phyloP scores from a whole-genome alignment of 2,329 filamentous ascomycete species.

The Colletotrichum musicola region DNA sequence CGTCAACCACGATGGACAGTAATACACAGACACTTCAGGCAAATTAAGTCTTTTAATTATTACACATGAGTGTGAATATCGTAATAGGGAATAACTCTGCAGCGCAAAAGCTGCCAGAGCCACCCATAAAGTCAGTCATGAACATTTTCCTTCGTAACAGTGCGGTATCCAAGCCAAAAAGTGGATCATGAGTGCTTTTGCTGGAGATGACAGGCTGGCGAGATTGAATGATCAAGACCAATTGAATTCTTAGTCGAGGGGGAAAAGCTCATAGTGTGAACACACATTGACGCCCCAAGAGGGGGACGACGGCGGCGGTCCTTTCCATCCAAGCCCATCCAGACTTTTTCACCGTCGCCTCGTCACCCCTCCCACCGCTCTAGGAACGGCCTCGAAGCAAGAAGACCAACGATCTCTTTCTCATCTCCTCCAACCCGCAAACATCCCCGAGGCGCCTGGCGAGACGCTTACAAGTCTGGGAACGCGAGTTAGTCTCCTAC shows the following conservation, averaged over 20 bases:
- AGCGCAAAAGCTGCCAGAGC: not conserved
- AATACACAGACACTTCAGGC: not conserved
- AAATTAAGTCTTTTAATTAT: constrained; percentile 34
- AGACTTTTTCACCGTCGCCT: constrained; percentile 10
- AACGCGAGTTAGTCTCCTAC: not conserved
- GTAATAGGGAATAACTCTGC: not conserved
- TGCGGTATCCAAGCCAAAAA: constrained; percentile 5
- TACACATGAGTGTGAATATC: constrained; percentile 33
- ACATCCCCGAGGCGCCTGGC: not conserved
- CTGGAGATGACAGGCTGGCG: not conserved
- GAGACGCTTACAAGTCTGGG: constrained; percentile 30
- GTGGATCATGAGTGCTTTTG: not conserved
- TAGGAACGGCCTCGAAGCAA: constrained; percentile 17
- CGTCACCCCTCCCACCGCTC: not conserved
- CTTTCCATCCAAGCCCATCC: constrained; percentile 20
- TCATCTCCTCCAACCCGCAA: not conserved
- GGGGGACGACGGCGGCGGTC: not conserved
- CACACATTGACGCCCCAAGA: not conserved
- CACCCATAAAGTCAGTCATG: constrained; percentile 20
- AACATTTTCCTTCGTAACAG: constrained; percentile 28
- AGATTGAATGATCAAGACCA: not conserved
- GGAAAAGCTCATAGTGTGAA: not conserved
- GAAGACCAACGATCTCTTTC: constrained; percentile 19
- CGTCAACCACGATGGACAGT: too few species aligned
- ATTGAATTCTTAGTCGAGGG: constrained; percentile 27